These are phyloP conservation scores for Forsythia viridissima DNA, from an alignment of 257 asterid genomes.

Conservation along the genomic window DNA sequence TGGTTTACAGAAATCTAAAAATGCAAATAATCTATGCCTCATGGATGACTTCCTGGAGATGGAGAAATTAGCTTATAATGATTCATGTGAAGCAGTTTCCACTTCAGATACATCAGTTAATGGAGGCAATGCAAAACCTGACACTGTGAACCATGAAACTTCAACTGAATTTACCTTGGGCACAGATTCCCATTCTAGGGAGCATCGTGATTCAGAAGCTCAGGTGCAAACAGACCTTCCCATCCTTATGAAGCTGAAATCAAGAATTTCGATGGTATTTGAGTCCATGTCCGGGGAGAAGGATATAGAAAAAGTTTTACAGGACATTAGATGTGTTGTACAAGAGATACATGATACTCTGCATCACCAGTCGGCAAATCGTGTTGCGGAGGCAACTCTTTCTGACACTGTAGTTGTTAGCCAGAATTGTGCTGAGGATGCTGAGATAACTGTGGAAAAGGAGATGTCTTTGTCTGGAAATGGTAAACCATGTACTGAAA, in stretches of 20 bases:
- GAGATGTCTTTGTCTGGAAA: conserved; percentile 36
- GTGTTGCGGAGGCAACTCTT: conserved; percentile 30
- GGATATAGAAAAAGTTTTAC: conserved; percentile 50
- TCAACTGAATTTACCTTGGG: conserved; percentile 30
- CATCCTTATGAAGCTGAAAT: conserved; percentile 52
- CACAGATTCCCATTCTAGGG: conserved; percentile 33
- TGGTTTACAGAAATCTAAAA: conserved; percentile 63
- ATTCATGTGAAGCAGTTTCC: conserved; percentile 45
- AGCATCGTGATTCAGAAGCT: conserved; percentile 27
- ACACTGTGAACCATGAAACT: conserved; percentile 34
- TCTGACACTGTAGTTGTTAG: conserved; percentile 31
- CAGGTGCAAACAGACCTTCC: conserved; percentile 36
- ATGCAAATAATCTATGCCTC: conserved; percentile 63
- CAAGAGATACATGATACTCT: conserved; percentile 51
- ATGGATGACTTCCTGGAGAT: conserved; percentile 99
- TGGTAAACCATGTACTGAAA: conserved; percentile 29
- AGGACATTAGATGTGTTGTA: conserved; percentile 54
- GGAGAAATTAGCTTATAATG: conserved; percentile 87
- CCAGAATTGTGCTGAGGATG: conserved; percentile 27
- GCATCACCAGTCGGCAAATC: conserved; percentile 36
- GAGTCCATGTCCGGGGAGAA: conserved; percentile 56
- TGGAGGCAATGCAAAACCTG: conserved; percentile 31
- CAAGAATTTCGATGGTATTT: conserved; percentile 59
- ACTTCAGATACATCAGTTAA: conserved; percentile 35
- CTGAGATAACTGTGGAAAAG: conserved; percentile 32